Conservation (phyloP, 805 yeast genomes). For the Teunomyces aglyptinius region DNA sequence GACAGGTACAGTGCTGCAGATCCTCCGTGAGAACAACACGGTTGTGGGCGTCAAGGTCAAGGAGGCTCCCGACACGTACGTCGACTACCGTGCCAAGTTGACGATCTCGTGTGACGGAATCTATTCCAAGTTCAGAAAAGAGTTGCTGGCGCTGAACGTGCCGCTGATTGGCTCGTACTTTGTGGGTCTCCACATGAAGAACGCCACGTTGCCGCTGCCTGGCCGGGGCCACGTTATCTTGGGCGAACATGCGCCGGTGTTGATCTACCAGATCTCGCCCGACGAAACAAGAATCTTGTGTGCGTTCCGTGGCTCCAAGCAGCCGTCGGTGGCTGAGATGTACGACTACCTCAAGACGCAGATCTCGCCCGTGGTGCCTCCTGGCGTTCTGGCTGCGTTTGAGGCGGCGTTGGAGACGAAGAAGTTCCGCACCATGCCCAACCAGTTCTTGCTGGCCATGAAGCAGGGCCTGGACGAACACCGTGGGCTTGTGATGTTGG, state of each 20-base stretch:
- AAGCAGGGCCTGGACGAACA: conserved; percentile 49
- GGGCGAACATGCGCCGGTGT: conserved; percentile 82
- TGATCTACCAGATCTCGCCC: conserved; percentile 83
- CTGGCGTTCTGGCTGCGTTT: conserved; percentile 63
- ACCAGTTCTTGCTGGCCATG: conserved; percentile 81
- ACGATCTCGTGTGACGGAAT: conserved; percentile 91
- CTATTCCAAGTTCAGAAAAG: conserved; percentile 85
- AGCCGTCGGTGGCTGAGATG: conserved; percentile 70
- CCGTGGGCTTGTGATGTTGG: conserved; percentile 78
- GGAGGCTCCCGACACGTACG: conserved; percentile 17
- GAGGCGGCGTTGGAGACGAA: conserved; percentile 52
- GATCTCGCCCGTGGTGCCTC: conserved; percentile 72
- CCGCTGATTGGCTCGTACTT: conserved; percentile 81
- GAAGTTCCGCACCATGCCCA: conserved; percentile 85
- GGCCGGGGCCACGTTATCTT: conserved; percentile 87
- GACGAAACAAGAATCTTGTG: conserved; percentile 85
- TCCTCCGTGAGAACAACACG: conserved; percentile 50
- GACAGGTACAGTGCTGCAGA: conserved; percentile 78
- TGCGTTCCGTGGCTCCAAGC: conserved; percentile 70
- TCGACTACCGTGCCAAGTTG: conserved; percentile 53
- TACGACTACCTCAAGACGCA: conserved; percentile 55
- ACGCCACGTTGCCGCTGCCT: conserved; percentile 74
- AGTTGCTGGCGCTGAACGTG: conserved; percentile 54
- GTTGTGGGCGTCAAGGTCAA: conserved; percentile 78
- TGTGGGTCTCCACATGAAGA: conserved; percentile 72